Base-by-base conservation (phyloP, 176 grass and related monocot species). In the Ampelocalamus luodianensis region DNA sequence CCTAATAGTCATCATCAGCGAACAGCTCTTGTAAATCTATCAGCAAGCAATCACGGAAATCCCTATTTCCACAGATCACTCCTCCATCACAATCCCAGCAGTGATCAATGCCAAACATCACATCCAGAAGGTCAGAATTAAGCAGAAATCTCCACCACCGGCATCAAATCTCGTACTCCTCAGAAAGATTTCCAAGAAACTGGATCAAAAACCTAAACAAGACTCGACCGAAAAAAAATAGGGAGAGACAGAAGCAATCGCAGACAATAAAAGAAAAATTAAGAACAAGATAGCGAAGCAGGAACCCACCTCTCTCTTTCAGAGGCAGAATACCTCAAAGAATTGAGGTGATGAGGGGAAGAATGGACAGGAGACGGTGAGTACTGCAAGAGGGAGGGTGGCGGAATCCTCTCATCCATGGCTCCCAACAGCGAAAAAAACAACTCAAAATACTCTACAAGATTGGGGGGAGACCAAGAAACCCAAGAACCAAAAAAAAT, bases 351-450 rank as follows among this genome's bases (percentile, higher is more conserved):
- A 55, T 95, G 94, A 32, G 88, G 90, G 1, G 93, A 96, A 49
- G 97, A 96, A 84, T 94, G 93, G 68, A 94, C 86, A 62, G 93
- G 91, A 45, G 96, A 98, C 22, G 88, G 93, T 6, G 96, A 98
- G 65, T 95, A 95, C 83, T 94, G 91, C 81, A 96, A 92, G 85
- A 89, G 94, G 59, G 91, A 89, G 43, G 90, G 84, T 36, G 90
- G 88, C 26, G 86, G 93, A 68, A 94, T 92, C 91, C 97, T 94
- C 44, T 94, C 93, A 71, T 96, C 97, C 97, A 99, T 99, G 83
- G 76, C 76, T 43, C 40, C 50, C 15, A 84, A 79, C 29, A 88
- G 80, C 42, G 5, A 79, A 61, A 22, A 43, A 67, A 79, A 65
- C 75, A 79, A 50, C 59, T 62, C 79, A 58, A 64, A 46, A 65